Percentiles rank a stretch among this genome's conserved stretches.
phyloP scores from a whole-genome alignment of 2,329 filamentous ascomycete genomes.

The Pseudohalonectria lignicola region DNA sequence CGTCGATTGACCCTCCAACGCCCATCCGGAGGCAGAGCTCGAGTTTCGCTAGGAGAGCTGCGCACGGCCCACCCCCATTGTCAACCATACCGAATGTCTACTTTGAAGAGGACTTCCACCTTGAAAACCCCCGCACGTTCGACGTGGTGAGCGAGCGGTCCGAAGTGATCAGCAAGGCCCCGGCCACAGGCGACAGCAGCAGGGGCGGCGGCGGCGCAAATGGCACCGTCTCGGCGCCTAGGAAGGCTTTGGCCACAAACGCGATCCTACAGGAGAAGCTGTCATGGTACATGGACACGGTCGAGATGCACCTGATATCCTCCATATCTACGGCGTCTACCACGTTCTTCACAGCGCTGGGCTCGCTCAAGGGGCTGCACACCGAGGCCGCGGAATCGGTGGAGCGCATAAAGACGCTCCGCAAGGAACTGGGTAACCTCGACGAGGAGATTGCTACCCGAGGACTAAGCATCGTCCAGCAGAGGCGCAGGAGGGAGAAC shows the following conservation, averaged over 20 bases:
- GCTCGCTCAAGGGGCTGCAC: constrained; percentile 82
- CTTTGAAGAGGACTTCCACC: constrained; percentile 87
- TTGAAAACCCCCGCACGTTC: constrained; percentile 93
- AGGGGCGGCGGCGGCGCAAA: constrained; percentile 43
- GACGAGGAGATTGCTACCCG: constrained; percentile 81
- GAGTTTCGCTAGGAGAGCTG: constrained; percentile 42
- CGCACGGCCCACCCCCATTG: constrained; percentile 69
- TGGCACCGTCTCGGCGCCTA: constrained; percentile 47
- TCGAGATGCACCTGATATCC: constrained; percentile 92
- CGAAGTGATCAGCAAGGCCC: constrained; percentile 71
- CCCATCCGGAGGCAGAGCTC: constrained; percentile 33
- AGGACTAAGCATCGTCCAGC: constrained; percentile 75
- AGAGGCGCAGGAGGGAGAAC: constrained; percentile 74
- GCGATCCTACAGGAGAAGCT: constrained; percentile 96
- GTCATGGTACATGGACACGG: constrained; percentile 99
- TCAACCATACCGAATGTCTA: constrained; percentile 90
- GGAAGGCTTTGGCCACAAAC: constrained; percentile 89
- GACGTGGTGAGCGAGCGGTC: constrained; percentile 94
- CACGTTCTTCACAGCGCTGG: constrained; percentile 90
- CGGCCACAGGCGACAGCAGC: constrained; percentile 27
- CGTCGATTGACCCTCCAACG: constrained; percentile 9
- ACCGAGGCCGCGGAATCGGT: constrained; percentile 89
- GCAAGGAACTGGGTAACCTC: constrained; percentile 67
- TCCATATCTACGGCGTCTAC: constrained; percentile 93
- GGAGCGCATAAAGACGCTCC: constrained; percentile 67